Conservation (phyloP, 345 rosid genomes). For the Mallotus nudiflorus region DNA sequence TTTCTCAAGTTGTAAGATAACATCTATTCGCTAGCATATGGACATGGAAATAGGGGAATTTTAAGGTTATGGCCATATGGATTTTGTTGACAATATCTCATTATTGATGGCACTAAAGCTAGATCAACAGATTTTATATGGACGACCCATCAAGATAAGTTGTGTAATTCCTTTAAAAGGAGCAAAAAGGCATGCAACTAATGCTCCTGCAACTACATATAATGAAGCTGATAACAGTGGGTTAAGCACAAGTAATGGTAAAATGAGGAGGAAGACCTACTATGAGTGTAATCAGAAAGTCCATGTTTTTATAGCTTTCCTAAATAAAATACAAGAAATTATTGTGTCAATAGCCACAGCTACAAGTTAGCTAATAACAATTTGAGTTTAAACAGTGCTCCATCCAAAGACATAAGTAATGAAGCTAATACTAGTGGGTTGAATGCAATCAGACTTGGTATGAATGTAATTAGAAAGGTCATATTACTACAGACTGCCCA, state of each 20-base stretch:
- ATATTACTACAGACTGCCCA: constrained; percentile 77
- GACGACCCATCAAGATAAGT: constrained; percentile 83
- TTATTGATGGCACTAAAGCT: constrained; percentile 71
- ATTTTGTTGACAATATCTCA: constrained; percentile 64
- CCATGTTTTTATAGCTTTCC: constrained; percentile 74
- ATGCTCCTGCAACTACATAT: not conserved
- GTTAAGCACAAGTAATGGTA: constrained; percentile 24
- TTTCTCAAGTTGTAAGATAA: constrained; percentile 70
- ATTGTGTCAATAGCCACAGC: too few species aligned
- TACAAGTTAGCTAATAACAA: not conserved
- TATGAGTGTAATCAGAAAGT: constrained; percentile 78
- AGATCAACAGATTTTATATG: constrained; percentile 67
- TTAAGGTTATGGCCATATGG: constrained; percentile 84
- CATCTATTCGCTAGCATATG: constrained; percentile 67
- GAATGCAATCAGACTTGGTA: constrained; percentile 43
- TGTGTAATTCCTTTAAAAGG: constrained; percentile 68
- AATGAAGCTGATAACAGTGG: constrained; percentile 12
- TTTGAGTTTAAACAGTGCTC: not conserved
- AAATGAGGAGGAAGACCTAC: constrained; percentile 68
- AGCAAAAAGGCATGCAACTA: constrained; percentile 22
- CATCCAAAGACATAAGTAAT: constrained; percentile 1
- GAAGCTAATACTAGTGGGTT: constrained; percentile 13
- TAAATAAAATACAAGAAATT: constrained; percentile 22
- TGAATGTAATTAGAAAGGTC: constrained; percentile 81
- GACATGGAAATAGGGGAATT: constrained; percentile 84